Evolutionary conservation across 345 rosid species (phyloP).

Genomic region (Citrus maxima): DNA sequence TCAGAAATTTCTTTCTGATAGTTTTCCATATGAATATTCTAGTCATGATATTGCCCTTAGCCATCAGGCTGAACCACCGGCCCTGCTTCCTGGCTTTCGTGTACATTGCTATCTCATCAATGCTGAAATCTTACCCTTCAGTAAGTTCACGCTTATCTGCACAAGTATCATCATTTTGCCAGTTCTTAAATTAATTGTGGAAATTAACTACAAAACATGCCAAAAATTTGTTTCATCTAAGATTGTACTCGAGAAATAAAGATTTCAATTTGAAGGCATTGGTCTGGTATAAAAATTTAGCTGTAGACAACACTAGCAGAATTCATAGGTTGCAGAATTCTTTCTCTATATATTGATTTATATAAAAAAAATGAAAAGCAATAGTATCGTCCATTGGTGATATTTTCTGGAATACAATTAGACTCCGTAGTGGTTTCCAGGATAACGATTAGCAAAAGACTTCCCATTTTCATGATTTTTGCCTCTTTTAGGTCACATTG

Average conservation of each 20-base stretch:
- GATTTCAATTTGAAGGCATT: not conserved
- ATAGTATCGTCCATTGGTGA: not conserved
- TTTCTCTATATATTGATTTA: not conserved
- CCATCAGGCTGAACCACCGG: slow-evolving; percentile 78
- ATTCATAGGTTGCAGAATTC: too few relatives aligned
- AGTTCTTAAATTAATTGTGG: not conserved
- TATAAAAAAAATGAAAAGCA: not conserved
- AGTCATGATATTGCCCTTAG: slow-evolving; percentile 82
- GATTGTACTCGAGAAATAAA: not conserved
- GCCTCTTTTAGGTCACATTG: not conserved
- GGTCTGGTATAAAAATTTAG: not conserved
- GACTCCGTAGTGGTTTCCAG: not conserved
- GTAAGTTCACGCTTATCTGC: slow-evolving; percentile 40
- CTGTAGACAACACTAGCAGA: not conserved
- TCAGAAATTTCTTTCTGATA: slow-evolving; percentile 83
- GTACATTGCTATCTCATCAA: slow-evolving; percentile 71
- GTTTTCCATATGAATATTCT: slow-evolving; percentile 82
- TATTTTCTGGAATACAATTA: not conserved
- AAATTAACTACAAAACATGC: not conserved
- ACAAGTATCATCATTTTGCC: not conserved
- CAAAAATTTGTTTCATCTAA: not conserved
- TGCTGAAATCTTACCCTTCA: slow-evolving; percentile 93
- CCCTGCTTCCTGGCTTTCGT: slow-evolving; percentile 92
- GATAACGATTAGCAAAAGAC: not conserved
- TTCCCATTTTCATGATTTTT: not conserved